Evolutionary conservation across 495 filamentous ascomycete genomes (phyloP).

Genomic region (Penicillium lividum): DNA sequence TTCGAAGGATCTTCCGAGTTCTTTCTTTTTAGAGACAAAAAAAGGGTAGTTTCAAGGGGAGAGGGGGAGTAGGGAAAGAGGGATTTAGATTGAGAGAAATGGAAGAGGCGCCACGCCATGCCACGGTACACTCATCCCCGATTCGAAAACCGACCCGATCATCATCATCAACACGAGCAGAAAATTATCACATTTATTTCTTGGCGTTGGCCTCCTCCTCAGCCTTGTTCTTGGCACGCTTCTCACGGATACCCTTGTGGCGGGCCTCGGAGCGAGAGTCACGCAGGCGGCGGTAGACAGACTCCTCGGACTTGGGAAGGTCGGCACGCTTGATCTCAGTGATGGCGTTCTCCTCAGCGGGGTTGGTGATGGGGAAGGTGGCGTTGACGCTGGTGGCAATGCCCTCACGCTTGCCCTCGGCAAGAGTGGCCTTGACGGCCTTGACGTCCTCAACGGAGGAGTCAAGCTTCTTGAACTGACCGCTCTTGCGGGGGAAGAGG

Average conservation of each 20-base stretch:
- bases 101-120: slow-evolving; percentile 44
- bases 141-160: slow-evolving; percentile 48
- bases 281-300: slow-evolving; percentile 82
- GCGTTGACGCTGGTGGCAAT: slow-evolving; percentile 55
- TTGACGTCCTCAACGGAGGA: slow-evolving; percentile 83
- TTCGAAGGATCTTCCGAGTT: slow-evolving; percentile 46
- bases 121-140: slow-evolving; percentile 46
- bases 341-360: slow-evolving; percentile 57
- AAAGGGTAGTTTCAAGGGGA: slow-evolving; percentile 19
- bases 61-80: slow-evolving; percentile 24
- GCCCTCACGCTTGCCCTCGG: slow-evolving; percentile 54
- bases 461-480: slow-evolving; percentile 88
- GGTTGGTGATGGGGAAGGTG: slow-evolving; percentile 71
- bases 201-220: slow-evolving; percentile 84
- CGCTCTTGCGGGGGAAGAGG: slow-evolving; percentile 93
- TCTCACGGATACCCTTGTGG: slow-evolving; percentile 80
- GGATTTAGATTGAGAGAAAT: slow-evolving; percentile 30
- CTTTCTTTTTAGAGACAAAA: slow-evolving; percentile 44
- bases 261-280: slow-evolving; percentile 83
- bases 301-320: slow-evolving; percentile 74
- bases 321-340: slow-evolving; percentile 80
- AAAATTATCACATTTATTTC: slow-evolving; percentile 70
- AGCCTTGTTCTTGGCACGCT: slow-evolving; percentile 90
- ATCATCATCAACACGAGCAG: slow-evolving; percentile 52
- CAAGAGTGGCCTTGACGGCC: slow-evolving; percentile 60